A percentile compares a stretch with the other conserved stretches of the same genome.
Evolutionary conservation across 169 alveolate species (phyloP).

Genomic region (Amoebophrya sp.): DNA sequence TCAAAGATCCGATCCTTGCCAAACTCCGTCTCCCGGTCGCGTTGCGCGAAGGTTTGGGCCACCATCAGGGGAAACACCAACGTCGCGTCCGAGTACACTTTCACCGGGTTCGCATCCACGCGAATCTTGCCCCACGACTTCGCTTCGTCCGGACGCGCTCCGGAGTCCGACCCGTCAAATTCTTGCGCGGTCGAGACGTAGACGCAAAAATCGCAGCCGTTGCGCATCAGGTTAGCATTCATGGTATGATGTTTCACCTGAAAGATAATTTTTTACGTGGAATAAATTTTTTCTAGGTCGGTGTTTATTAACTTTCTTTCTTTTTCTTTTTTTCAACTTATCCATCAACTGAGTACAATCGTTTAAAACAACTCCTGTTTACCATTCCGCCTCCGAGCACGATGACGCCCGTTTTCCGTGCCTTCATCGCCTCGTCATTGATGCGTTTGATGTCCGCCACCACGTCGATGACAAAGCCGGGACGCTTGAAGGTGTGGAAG

Average conservation of each 20-base stretch:
- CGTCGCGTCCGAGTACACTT: slow-evolving; percentile 78
- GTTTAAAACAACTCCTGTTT: not conserved
- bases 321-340: not conserved
- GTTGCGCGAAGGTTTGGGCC: slow-evolving; percentile 52
- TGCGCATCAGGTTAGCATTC: slow-evolving; percentile 97
- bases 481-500: slow-evolving; percentile 71
- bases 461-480: slow-evolving; percentile 89
- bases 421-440: slow-evolving; percentile 85
- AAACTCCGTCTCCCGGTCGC: not conserved
- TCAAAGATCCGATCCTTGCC: slow-evolving; percentile 3
- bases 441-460: slow-evolving; percentile 84
- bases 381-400: slow-evolving; percentile 75
- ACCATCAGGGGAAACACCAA: slow-evolving; percentile 54
- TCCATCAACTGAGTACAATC: not conserved
- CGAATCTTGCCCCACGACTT: slow-evolving; percentile 99
- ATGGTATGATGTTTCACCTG: slow-evolving; percentile 96
- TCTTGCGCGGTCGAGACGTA: slow-evolving; percentile 80
- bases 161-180: slow-evolving; percentile 98
- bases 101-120: slow-evolving; percentile 84
- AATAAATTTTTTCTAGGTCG: not conserved
- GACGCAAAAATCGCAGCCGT: slow-evolving; percentile 99
- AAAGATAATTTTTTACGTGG: not conserved
- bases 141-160: slow-evolving; percentile 99
- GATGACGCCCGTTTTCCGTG: slow-evolving; percentile 89
- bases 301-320: not conserved